Evolutionary conservation across 805 yeast species (phyloP), one percentile per base, ranked within the genome.

Genomic region (Saccharomycopsis javanensis): DNA sequence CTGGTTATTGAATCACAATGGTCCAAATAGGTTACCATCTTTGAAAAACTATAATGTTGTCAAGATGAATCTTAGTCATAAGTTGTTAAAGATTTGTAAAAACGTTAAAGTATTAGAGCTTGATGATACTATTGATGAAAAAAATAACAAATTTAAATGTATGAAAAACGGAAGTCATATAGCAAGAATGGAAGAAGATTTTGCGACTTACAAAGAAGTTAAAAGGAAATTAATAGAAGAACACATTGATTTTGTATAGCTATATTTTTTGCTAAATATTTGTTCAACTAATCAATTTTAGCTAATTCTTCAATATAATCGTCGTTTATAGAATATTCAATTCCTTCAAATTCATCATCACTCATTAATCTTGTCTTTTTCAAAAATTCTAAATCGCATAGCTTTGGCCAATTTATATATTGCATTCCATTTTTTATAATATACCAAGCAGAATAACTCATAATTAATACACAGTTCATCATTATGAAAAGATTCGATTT

Each of bases 371-470:
- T 54, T 20, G 37, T 42, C 33, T 56, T 60, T 42, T 45, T 67
- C 34, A 86, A 72, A 66, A 75, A 86, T 50, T 82, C 88, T 54
- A 84, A 68, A 11, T 81, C 79, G 27, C 78, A 72, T 60, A 94
- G 77, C 66, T 78, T 82, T 25, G 99, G 99, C 99, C 99, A 94
- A 70, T 86, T 85, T 57, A 94, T 97, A 72, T 80, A 94, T 68
- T 92, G 97, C 64, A 85, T 74, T 15, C 97, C 96, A 65, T 90
- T 78, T 38, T 67, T 68, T 16, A 77, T 23, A 46, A 86, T 68
- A 58, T 72, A 77, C 33, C 67, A 70, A n/a, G 76, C 64, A 33
- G 82, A 75, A 48, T 45, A 58, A 37, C 31, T 52, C 11, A 60
- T 54, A 5, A 56, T 18, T 2, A 51, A 10, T 4, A 54, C 55